Conservation (phyloP, 1,139 yeast genomes). For the Sugiyamaella neomexicana region DNA sequence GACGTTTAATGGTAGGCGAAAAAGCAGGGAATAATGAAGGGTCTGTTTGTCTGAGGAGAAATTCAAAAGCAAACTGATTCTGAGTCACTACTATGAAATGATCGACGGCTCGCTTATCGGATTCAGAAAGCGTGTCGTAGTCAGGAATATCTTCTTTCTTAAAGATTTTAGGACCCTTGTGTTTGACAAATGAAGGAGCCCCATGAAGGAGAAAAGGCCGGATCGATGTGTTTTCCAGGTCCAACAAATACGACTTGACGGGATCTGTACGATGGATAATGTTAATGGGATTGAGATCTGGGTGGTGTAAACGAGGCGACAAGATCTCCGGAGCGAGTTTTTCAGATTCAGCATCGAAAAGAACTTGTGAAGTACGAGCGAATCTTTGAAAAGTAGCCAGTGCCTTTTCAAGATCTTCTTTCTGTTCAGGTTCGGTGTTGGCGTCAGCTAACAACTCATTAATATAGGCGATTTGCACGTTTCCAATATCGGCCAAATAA, state of each 20-base stretch:
- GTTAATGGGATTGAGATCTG: conserved; percentile 91
- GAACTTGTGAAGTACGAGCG: conserved; percentile 52
- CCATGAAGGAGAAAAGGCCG: conserved; percentile 78
- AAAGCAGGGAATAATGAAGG: conserved; percentile 67
- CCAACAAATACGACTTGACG: conserved; percentile 55
- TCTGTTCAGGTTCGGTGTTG: conserved; percentile 48
- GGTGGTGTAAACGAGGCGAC: conserved; percentile 71
- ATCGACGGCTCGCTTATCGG: conserved; percentile 75
- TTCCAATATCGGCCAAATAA: conserved; percentile 62
- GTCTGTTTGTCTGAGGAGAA: conserved; percentile 58
- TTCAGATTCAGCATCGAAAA: conserved; percentile 46
- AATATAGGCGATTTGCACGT: conserved; percentile 64
- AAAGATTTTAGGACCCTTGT: conserved; percentile 84
- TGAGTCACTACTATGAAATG: conserved; percentile 88
- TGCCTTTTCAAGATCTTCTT: conserved; percentile 45
- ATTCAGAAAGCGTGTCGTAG: conserved; percentile 62
- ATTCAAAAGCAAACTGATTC: conserved; percentile 87
- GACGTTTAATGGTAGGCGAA: conserved; percentile 43
- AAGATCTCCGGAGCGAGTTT: conserved; percentile 47
- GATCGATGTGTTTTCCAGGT: conserved; percentile 76
- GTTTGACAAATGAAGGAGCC: conserved; percentile 80
- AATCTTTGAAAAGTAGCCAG: conserved; percentile 58
- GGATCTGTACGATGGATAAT: conserved; percentile 47
- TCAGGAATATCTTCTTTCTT: conserved; percentile 73
- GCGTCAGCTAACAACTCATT: conserved; percentile 53